Conservation (phyloP, 495 filamentous ascomycete genomes). For the Penicillium angulare region DNA sequence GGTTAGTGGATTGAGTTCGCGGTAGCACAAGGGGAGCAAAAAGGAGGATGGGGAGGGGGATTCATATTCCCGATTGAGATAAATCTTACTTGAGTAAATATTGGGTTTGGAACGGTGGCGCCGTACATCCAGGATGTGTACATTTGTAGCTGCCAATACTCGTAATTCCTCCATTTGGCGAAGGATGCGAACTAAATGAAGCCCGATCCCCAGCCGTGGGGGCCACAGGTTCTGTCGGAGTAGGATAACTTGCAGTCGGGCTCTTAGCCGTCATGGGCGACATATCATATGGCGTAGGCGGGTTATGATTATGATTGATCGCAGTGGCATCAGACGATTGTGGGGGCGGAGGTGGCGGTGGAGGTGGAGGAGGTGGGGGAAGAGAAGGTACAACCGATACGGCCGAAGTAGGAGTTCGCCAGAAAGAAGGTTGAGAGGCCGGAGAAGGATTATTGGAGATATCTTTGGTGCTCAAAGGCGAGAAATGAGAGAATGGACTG, state of each 20-base stretch:
- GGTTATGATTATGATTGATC: no score
- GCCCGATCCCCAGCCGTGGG: constrained; percentile 21
- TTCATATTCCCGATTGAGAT: not conserved
- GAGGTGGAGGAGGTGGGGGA: constrained; percentile 5
- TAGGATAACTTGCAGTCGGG: constrained; percentile 41
- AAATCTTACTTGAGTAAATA: constrained; percentile 70
- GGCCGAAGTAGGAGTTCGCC: constrained; percentile 25
- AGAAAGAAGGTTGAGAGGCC: constrained; percentile 31
- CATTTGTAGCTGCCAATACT: constrained; percentile 53
- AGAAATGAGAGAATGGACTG: constrained; percentile 41
- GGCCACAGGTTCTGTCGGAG: constrained; percentile 38
- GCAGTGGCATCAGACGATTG: constrained; percentile 5
- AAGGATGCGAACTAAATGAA: constrained; percentile 18
- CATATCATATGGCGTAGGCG: constrained; percentile 25
- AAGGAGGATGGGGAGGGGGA: not conserved
- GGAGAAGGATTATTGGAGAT: constrained; percentile 40
- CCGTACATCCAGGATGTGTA: constrained; percentile 72
- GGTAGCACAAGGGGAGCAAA: no score
- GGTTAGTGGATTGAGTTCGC: not conserved
- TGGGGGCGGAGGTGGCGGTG: constrained; percentile 2
- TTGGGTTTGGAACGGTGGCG: constrained; percentile 89
- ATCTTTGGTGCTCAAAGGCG: constrained; percentile 41
- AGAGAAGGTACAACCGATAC: constrained; percentile 17
- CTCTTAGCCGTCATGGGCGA: constrained; percentile 32
- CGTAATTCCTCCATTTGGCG: constrained; percentile 23